Conservation (phyloP, 192 early-diverging fungal genomes). For the Umbelopsis sp. region DNA sequence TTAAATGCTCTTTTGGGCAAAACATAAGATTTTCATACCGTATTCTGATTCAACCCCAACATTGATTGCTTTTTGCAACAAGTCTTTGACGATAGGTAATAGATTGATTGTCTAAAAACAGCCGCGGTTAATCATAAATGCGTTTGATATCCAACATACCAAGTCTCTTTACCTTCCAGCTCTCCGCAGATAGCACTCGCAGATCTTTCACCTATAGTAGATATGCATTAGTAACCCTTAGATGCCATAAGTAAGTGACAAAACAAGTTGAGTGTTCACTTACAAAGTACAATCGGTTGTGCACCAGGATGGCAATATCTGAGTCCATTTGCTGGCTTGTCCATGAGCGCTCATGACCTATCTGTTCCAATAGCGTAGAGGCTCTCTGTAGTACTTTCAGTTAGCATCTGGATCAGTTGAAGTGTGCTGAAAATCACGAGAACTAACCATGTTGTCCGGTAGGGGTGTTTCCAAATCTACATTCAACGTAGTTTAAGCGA, state of each 20-base stretch:
- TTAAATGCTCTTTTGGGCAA: no score
- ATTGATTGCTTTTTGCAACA: slow-evolving; percentile 47
- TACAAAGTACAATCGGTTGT: slow-evolving; percentile 48
- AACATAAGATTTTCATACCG: slow-evolving; percentile 18
- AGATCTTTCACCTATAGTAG: slow-evolving; percentile 45
- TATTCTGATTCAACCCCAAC: slow-evolving; percentile 34
- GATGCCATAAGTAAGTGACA: no score
- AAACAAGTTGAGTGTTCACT: neutral
- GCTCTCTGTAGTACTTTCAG: slow-evolving; percentile 39
- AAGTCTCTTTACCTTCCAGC: slow-evolving; percentile 50
- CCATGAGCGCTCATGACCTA: slow-evolving; percentile 54
- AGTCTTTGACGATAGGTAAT: slow-evolving; percentile 53
- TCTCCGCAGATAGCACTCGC: slow-evolving; percentile 49
- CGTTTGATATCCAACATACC: neutral
- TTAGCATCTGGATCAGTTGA: neutral
- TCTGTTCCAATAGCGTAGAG: slow-evolving; percentile 50
- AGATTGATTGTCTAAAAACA: slow-evolving; percentile 42
- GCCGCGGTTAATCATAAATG: neutral
- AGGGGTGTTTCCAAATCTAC: slow-evolving; percentile 21
- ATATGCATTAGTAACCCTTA: neutral
- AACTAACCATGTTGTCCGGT: slow-evolving; percentile 30
- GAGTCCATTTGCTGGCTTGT: slow-evolving; percentile 45
- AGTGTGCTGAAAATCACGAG: neutral
- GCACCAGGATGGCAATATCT: slow-evolving; percentile 46
- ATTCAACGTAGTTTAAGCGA: neutral